phyloP scores from a whole-genome alignment of 2,329 filamentous ascomycete species.

The Dendrostoma leiphaemia region DNA sequence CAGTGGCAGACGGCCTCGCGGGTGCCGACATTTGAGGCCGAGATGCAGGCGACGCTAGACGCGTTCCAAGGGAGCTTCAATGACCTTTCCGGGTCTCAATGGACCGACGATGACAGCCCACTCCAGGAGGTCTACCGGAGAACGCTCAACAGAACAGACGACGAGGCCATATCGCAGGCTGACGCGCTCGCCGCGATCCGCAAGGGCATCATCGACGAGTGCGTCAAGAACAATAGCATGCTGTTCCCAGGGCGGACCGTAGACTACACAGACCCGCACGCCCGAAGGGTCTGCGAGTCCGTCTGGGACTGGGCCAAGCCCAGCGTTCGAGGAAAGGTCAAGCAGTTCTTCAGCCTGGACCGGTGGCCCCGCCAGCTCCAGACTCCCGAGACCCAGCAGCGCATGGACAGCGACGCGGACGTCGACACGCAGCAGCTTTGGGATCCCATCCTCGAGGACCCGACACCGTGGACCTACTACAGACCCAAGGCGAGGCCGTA shows the following conservation, averaged over 20 bases:
- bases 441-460: constrained; percentile 28
- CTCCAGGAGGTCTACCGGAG: background rate
- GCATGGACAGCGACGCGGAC: constrained; percentile 29
- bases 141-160: constrained; percentile 20
- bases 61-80: background rate
- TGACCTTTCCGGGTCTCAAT: background rate
- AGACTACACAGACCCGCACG: constrained; percentile 24
- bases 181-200: constrained; percentile 31
- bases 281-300: constrained; percentile 26
- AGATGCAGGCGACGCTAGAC: background rate
- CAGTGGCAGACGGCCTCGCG: background rate
- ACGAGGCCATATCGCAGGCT: constrained; percentile 16
- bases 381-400: constrained; percentile 25
- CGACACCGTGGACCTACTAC: constrained; percentile 22
- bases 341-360: constrained; percentile 42
- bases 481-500: constrained; percentile 24
- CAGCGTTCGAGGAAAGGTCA: constrained; percentile 22
- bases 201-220: constrained; percentile 41
- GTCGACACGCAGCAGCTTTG: constrained; percentile 24
- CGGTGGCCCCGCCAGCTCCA: constrained; percentile 47
- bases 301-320: constrained; percentile 36
- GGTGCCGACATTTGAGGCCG: background rate
- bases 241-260: constrained; percentile 36
- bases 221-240: constrained; percentile 39
- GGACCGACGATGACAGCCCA: background rate